Conservation (phyloP, 176 grass and related monocot genomes). For the Rhynchospora pubera region DNA sequence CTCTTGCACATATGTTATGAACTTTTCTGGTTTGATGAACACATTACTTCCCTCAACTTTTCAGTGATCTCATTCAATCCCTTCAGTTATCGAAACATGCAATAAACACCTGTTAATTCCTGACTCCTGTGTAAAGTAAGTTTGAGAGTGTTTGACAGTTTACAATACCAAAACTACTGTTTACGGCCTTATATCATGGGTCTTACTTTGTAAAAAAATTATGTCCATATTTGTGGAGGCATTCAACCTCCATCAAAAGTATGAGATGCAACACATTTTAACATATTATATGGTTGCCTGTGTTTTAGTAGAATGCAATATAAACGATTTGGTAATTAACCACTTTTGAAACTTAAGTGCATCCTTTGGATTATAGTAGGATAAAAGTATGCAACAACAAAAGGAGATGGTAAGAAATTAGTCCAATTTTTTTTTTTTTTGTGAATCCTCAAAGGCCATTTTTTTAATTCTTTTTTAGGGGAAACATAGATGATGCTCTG, state of each 20-base stretch:
- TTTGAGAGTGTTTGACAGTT: background rate
- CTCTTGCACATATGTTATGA: background rate
- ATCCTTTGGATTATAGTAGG: no score
- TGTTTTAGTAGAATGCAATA: background rate
- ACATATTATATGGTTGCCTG: background rate
- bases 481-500: slow-evolving; percentile 87
- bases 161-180: background rate
- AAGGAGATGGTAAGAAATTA: background rate
- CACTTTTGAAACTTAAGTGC: no score
- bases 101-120: background rate
- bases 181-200: background rate
- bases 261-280: background rate
- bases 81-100: background rate
- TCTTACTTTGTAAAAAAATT: background rate
- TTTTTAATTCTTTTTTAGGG: slow-evolving; percentile 36
- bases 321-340: background rate
- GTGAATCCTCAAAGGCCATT: background rate
- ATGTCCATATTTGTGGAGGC: background rate
- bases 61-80: background rate
- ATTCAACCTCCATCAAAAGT: background rate
- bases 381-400: background rate
- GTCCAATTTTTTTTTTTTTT: background rate
- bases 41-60: background rate
- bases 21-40: background rate
- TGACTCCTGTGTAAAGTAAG: background rate